Percentiles rank a stretch among this genome's conserved stretches.
Conservation (phyloP, 108 stramenopile species). For the Skeletonema tropicum region DNA sequence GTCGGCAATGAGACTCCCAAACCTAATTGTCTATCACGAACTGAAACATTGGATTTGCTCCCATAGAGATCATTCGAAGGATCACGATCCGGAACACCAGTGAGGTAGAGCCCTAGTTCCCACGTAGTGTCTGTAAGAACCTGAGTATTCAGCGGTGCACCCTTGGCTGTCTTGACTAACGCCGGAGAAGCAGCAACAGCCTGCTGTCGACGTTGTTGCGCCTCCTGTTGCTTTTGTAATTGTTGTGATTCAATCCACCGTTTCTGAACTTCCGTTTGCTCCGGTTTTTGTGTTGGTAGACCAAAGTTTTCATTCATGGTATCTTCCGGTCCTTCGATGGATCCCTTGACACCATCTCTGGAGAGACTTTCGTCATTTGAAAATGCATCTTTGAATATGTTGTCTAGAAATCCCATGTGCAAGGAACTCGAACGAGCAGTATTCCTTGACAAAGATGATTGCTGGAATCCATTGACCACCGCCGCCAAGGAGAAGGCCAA, state of each 20-base stretch:
- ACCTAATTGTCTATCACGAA: slow-evolving; percentile 63
- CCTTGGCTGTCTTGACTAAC: slow-evolving; percentile 23
- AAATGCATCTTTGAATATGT: slow-evolving; percentile 72
- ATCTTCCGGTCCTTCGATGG: slow-evolving; percentile 60
- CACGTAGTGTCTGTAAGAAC: slow-evolving; percentile 42
- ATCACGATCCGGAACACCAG: slow-evolving; percentile 76
- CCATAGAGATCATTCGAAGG: slow-evolving; percentile 81
- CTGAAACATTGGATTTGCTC: slow-evolving; percentile 66
- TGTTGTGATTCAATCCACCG: slow-evolving; percentile 66
- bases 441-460: not conserved
- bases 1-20: slow-evolving; percentile 57
- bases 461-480: slow-evolving; percentile 7
- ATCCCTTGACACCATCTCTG: slow-evolving; percentile 44
- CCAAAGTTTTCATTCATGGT: slow-evolving; percentile 14
- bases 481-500: not conserved
- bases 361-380: slow-evolving; percentile 65
- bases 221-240: slow-evolving; percentile 10
- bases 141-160: slow-evolving; percentile 33
- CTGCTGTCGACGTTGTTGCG: not conserved
- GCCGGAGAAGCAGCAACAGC: not conserved
- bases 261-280: slow-evolving; percentile 68
- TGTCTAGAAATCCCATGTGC: slow-evolving; percentile 62
- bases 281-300: not conserved
- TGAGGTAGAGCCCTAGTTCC: slow-evolving; percentile 60
- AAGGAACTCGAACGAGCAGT: not conserved